A percentile compares a stretch with the other conserved stretches of the same genome.
Conservation (phyloP, 75 land plant species). For the Picea glauca region DNA sequence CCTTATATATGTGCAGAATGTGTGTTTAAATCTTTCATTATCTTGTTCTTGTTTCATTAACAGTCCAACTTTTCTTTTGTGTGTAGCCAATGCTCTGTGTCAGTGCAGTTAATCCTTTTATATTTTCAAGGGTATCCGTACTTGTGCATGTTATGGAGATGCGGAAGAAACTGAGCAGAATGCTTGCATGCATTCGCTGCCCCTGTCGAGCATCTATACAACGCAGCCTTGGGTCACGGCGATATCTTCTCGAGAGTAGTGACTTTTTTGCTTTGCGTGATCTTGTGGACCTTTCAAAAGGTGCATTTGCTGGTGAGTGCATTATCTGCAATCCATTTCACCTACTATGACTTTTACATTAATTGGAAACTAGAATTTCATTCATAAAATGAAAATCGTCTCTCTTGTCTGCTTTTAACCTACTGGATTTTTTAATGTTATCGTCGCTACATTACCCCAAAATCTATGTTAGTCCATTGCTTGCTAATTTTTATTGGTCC, state of each 20-base stretch:
- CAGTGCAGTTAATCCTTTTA: slow-evolving; percentile 91
- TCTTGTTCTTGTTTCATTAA: neutral
- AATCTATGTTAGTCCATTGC: neutral
- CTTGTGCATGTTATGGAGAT: slow-evolving; percentile 68
- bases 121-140: slow-evolving; percentile 81
- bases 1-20: neutral
- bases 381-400: neutral
- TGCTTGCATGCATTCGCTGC: slow-evolving; percentile 78
- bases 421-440: too few species aligned
- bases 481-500: neutral
- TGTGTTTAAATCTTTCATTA: neutral
- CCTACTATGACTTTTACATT: neutral
- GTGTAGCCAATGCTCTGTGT: slow-evolving; percentile 98
- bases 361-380: neutral
- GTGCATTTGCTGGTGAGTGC: slow-evolving; percentile 77
- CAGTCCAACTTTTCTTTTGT: slow-evolving; percentile 2
- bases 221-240: slow-evolving; percentile 59
- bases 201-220: slow-evolving; percentile 70
- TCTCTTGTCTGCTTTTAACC: neutral
- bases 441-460: neutral
- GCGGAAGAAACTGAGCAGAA: slow-evolving; percentile 63
- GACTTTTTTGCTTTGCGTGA: slow-evolving; percentile 93
- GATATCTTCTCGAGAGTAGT: slow-evolving; percentile 87
- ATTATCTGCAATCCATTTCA: neutral
- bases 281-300: slow-evolving; percentile 92